Percentiles rank a stretch among this genome's conserved stretches.
phyloP scores from a whole-genome alignment of 176 grass and related monocot species.

The Oryza australiensis region DNA sequence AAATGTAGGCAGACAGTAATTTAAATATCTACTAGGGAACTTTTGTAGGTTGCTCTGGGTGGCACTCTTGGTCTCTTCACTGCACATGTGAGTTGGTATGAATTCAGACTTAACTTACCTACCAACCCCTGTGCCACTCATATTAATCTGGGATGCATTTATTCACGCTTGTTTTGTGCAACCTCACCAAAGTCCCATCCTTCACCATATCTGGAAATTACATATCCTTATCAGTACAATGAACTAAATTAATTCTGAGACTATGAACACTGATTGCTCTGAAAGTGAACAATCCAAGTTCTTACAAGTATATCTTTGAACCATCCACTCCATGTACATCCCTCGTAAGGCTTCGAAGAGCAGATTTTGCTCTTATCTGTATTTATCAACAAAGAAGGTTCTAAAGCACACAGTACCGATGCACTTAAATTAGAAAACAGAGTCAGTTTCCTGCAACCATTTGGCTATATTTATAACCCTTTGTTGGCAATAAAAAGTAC shows the following conservation, averaged over 20 bases:
- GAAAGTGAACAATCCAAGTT: constrained; percentile 23
- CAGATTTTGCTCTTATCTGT: constrained; percentile 81
- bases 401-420: neutral
- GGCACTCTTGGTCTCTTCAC: neutral
- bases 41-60: neutral
- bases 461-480: neutral
- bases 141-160: constrained; percentile 94
- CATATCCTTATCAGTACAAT: constrained; percentile 10
- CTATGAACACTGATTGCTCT: constrained; percentile 14
- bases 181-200: constrained; percentile 97
- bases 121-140: constrained; percentile 74
- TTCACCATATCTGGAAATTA: constrained; percentile 77
- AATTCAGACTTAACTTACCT: constrained; percentile 63
- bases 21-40: neutral
- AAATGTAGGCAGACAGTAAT: neutral
- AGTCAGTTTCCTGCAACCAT: neutral
- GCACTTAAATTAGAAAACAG: constrained; percentile 5
- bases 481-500: neutral
- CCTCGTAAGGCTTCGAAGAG: constrained; percentile 67
- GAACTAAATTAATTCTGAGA: neutral
- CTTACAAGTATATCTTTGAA: constrained; percentile 90
- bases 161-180: constrained; percentile 74
- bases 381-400: constrained; percentile 35
- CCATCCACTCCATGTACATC: constrained; percentile 83
- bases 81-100: neutral